Evolutionary conservation across 2,329 filamentous ascomycete genomes (phyloP), one percentile per base, ranked within the genome.

Genomic region (Pyricularia grisea): DNA sequence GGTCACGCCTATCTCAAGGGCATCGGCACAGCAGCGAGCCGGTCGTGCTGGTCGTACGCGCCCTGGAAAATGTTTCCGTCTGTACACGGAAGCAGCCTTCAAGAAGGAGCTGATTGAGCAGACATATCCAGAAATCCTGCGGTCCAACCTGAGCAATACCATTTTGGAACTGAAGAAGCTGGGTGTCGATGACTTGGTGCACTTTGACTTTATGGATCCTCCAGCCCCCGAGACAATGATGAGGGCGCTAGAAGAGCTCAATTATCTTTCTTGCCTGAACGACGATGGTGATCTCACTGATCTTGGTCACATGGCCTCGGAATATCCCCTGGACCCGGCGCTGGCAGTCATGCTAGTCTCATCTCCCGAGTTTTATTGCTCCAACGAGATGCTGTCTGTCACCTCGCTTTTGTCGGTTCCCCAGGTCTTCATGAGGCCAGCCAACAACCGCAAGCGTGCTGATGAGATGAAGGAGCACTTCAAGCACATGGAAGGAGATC

Each of bases 41-140:
- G 96, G 96, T 91, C 94, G 95, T 93, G 95, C 95, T 17, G 95
- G 96, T 85, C 94, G 95, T 90, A 99, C 95, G 65, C 90, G 94
- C 72, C 95, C 96, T 65, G 96, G 96, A 83, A 99, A 99, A 80
- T 98, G 95, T 81, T 99, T 98, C 86, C 88, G 95, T 63, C 81
- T 99, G 17, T 99, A 99, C 80, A 99, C 95, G 0, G 95, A 99
- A 78, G 87, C 85, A 70, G 94, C 95, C 0, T 99, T 97, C 83
- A 97, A 97, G 85, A 94, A 97, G 79, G 95, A 99, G 80, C 87
- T 99, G 67, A 98, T 97, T 71, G 93, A 97, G 79, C 93, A 97
- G 79, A 98, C 95, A 0, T 94, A 99, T 74, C 95, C 95, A 0
- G 95, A 99, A 78, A 94, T 99, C 76, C 85, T 99, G 68, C 90